Evolutionary conservation across 768 basidiomycete genomes (phyloP), one percentile per base, ranked within the genome.

Genomic region (Tylopilus intermedius): DNA sequence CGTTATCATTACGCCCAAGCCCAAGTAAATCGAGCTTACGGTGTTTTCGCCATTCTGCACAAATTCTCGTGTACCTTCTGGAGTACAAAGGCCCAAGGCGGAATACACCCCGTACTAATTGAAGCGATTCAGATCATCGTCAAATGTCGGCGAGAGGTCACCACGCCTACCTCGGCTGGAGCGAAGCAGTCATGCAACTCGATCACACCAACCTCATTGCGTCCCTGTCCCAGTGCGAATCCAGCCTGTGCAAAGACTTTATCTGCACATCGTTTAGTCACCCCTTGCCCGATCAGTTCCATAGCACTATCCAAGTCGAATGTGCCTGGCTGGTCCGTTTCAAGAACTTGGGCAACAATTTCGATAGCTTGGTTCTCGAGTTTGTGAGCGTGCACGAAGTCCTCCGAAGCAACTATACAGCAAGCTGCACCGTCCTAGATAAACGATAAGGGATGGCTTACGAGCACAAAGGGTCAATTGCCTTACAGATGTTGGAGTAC

Each of bases 301-400:
- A 9, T 6, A 32, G 30, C 79, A 56, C 82, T 84, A n/a, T 70
- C 71, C 51, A 76, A 76, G 55, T 86, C 82, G 56, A 85, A 90
- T 0, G 84, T 77, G 8, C 66, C 65, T 3, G 80, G 72, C 11
- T 76, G 72, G 55, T 90, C 90, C 0, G 89, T 91, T 26, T 74
- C 71, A 33, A 90, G 68, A 1, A 74, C 76, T 54, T 79, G 78
- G 0, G 81, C 77, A 21, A 86, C 81, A 40, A 93, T 82, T 63
- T 92, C 89, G 51, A 90, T 88, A 11, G 88, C 88, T 63, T 92
- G 89, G 61, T 90, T 91, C 70, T 90, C 83, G 7, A 90, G 79
- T 18, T 74, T 72, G 62, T 90, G 82, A 3, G 71, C 66, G 45
- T 79, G 83, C 8, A 91, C 86, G 60, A 90, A 91, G 18, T 18